phyloP scores from a whole-genome alignment of 352 stramenopile genomes.

The Pythium sp. region DNA sequence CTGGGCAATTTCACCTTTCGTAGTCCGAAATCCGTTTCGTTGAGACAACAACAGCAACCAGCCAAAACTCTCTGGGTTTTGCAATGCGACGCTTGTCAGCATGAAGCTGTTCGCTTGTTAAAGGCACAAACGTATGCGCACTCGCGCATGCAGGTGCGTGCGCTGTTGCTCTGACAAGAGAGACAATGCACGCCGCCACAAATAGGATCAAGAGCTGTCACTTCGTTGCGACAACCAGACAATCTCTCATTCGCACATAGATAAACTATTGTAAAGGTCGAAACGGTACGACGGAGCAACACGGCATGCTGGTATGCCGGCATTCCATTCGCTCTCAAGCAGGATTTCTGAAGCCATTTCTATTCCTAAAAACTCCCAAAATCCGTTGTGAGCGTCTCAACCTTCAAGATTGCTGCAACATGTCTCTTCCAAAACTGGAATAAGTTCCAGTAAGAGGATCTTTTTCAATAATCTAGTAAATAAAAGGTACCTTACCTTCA shows the following conservation, averaged over 20 bases:
- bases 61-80: neutral
- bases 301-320: neutral
- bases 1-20: neutral
- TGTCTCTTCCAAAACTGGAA: neutral
- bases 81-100: neutral
- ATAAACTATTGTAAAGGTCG: neutral
- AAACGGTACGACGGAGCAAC: neutral
- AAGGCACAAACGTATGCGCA: neutral
- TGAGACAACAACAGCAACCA: neutral
- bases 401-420: neutral
- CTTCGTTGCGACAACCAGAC: neutral
- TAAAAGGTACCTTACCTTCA: neutral
- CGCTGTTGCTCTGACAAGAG: neutral
- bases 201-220: neutral
- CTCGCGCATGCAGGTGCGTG: neutral
- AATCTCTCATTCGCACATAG: neutral
- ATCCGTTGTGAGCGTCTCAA: neutral
- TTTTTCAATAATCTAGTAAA: neutral
- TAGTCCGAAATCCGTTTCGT: neutral
- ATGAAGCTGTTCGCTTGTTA: neutral
- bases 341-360: slow-evolving; percentile 2
- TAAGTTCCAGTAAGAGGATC: neutral
- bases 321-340: too few species aligned
- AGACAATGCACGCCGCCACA: neutral
- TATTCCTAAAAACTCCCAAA: neutral